Evolutionary conservation across 208 protist genomes (phyloP).

Genomic region (Acanthamoeba lugdunensis): DNA sequence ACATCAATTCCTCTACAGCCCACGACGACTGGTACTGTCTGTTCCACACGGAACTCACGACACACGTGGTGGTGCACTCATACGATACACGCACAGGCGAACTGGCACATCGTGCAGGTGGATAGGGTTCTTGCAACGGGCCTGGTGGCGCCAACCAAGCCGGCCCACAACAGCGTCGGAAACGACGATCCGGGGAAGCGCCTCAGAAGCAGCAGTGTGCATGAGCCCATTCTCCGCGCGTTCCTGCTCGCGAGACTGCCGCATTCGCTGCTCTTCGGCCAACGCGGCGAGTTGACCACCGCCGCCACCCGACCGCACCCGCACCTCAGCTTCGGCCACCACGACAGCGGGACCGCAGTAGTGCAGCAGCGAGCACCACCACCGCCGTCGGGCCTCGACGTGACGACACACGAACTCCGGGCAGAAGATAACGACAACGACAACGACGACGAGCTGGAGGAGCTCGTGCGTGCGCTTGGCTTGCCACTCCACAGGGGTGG

Average conservation of each 20-base stretch:
- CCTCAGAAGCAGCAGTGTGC: not conserved
- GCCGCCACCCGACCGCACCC: no score
- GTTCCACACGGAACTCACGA: not conserved
- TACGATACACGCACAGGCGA: not conserved
- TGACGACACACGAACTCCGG: no score
- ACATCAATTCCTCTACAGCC: not conserved
- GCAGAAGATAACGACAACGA: no score
- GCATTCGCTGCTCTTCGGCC: slow-evolving; percentile 21
- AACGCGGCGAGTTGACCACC: no score
- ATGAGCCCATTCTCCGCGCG: not conserved
- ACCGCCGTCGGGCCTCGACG: no score
- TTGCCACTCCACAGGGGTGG: no score
- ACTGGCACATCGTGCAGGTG: not conserved
- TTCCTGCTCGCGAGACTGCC: not conserved
- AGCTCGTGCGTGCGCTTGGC: no score
- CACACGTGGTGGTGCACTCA: not conserved
- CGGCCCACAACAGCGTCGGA: not conserved
- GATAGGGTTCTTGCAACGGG: no score
- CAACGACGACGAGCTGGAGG: no score
- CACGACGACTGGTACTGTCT: not conserved
- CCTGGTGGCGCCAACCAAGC: not conserved
- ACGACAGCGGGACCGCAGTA: no score
- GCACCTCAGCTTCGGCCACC: no score
- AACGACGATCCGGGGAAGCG: not conserved
- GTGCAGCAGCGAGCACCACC: no score